phyloP scores from a whole-genome alignment of 1,284 basidiomycete species.

The Porodaedalea pini region DNA sequence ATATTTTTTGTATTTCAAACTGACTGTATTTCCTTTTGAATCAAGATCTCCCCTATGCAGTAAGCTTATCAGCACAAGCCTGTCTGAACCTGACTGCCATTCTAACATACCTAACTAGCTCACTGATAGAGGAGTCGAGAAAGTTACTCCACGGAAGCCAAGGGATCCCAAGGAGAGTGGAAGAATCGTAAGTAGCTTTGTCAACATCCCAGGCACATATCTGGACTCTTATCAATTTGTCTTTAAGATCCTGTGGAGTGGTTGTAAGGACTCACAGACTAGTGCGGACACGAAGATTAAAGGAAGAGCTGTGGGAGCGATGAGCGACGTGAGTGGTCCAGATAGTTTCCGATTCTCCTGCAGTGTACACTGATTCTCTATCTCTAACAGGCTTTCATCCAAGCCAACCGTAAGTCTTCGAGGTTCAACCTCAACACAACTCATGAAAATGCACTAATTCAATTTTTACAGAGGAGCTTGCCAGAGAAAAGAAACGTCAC shows the following conservation, averaged over 20 bases:
- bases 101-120: not conserved
- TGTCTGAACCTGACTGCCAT: too few species aligned
- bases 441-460: not conserved
- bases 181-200: not conserved
- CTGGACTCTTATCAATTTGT: not conserved
- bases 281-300: constrained; percentile 84
- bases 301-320: constrained; percentile 82
- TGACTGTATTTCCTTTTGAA: not conserved
- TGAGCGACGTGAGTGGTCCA: constrained; percentile 63
- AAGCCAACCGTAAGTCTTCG: not conserved
- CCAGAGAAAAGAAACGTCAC: not conserved
- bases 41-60: constrained; percentile 39
- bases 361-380: not conserved
- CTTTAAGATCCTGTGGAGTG: constrained; percentile 73
- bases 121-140: not conserved
- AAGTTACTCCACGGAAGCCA: not conserved
- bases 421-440: not conserved
- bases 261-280: constrained; percentile 91
- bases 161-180: not conserved
- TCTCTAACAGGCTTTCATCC: not conserved
- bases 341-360: not conserved
- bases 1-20: constrained; percentile 1
- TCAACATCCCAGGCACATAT: too few species aligned
- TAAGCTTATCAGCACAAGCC: constrained; percentile 15
- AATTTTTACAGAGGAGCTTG: not conserved